Evolutionary conservation across 2,329 filamentous ascomycete species (phyloP), one percentile per base, ranked within the genome.

Genomic region (Colletotrichum cereale): DNA sequence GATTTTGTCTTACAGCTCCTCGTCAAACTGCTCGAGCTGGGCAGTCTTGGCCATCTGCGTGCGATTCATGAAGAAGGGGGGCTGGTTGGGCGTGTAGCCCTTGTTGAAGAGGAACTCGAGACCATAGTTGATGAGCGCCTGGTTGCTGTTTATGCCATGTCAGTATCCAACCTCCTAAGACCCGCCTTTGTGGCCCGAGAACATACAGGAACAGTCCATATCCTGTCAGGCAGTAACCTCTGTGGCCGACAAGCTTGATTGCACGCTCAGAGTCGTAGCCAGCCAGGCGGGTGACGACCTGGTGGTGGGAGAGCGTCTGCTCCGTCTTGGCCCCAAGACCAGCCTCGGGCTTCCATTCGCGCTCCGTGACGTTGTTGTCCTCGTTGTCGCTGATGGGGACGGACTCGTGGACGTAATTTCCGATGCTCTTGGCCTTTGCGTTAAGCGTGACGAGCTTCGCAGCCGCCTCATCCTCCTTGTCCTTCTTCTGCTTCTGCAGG

Each of bases 1-100:
- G 21, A 44, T 21, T 14, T 5, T 31, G 14, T 36, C 67, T 48
- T 56, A 72, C 62, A 99, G 86, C 82, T 98, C 96, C 81, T 98
- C 96, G 79, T 99, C 96, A 78, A 99, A 99, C 78, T 98, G 93
- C 76, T 96, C 95, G 34, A 99, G 90, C 84, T 99, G 96, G 2
- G 96, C 96, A 0, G 96, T 99, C 87, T 98, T 98, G 72, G 93
- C 95, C 96, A 99, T 99, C 81, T 94, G 92, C 62, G 97, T 93
- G 47, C 73, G 73, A 62, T 74, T 72, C 67, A 74, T 71, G 40
- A 74, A 67, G 65, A 73, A 74, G 14, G 73, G 73, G 24, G 73
- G 73, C 65, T 74, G 73, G 65, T 74, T 74, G 10, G 93, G 91
- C 38, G 88, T 94, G 83, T 95, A 97, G 67, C 93, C 95, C 82